phyloP scores from a whole-genome alignment of 2,329 filamentous ascomycete species.

The Stemphylium beticola region DNA sequence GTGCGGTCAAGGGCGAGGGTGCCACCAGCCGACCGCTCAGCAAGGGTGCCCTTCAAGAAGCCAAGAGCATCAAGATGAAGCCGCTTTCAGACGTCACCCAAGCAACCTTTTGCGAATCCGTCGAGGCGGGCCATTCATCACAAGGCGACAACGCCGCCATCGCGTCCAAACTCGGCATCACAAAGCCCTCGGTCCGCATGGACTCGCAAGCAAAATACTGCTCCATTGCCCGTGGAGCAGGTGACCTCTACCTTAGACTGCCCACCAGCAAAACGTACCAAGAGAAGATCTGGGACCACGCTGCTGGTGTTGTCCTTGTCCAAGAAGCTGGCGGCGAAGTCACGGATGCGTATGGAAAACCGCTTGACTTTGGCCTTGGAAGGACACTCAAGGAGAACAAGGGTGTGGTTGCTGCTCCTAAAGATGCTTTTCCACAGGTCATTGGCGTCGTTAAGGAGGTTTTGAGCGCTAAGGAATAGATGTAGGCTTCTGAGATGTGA shows the following conservation, averaged over 20 bases:
- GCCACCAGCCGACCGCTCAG: slow-evolving; percentile 78
- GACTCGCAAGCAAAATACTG: slow-evolving; percentile 99
- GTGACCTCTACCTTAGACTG: slow-evolving; percentile 90
- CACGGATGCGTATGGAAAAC: slow-evolving; percentile 84
- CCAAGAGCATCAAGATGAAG: slow-evolving; percentile 79
- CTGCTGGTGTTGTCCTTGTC: slow-evolving; percentile 91
- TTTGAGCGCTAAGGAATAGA: slow-evolving; percentile 53
- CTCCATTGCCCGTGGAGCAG: slow-evolving; percentile 89
- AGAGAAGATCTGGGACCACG: slow-evolving; percentile 99
- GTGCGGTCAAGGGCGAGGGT: slow-evolving; percentile 78
- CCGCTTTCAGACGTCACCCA: slow-evolving; percentile 73
- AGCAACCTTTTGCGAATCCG: slow-evolving; percentile 95
- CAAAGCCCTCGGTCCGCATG: slow-evolving; percentile 87
- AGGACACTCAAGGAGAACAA: slow-evolving; percentile 89
- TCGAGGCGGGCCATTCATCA: slow-evolving; percentile 89
- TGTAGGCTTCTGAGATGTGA: not conserved
- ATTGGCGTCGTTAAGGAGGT: slow-evolving; percentile 84
- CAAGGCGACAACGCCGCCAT: slow-evolving; percentile 89
- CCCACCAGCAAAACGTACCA: slow-evolving; percentile 87
- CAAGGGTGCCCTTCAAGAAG: slow-evolving; percentile 59
- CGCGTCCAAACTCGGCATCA: slow-evolving; percentile 84
- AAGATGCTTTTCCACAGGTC: slow-evolving; percentile 75
- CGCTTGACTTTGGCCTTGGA: slow-evolving; percentile 84
- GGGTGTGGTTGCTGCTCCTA: slow-evolving; percentile 88
- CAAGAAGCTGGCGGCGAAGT: slow-evolving; percentile 92